Evolutionary conservation across 495 filamentous ascomycete species (phyloP), one percentile per base, ranked within the genome.

Genomic region (Melanomma pulvis-pyrius): DNA sequence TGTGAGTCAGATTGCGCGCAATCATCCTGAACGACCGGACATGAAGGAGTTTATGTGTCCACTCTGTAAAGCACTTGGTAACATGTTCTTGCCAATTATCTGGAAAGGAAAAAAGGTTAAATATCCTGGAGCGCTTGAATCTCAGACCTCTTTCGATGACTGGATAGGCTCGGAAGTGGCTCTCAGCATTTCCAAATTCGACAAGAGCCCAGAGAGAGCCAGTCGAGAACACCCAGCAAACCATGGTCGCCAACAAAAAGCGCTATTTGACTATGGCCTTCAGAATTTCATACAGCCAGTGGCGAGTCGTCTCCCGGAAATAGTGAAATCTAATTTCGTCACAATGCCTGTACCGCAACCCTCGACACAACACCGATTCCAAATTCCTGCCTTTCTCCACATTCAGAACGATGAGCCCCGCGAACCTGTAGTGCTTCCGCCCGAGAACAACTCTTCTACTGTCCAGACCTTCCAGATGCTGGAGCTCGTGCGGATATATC

Each of bases 11-110:
- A 94, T 98, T 74, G 92, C 96, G 17, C 85, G 94, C 4, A 89
- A 94, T 63, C 93, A 97, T 70, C 94, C 94, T 0, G 96, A 98
- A 74, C 82, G 85, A 51, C 79, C 90, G 0, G 77, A 82, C 15
- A 77, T 83, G 24, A 88, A 94, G 47, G 94, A 99, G 65, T 99
- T 98, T 70, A 89, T 96, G 26, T 99, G 94, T 69, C 94, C 94
- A n/a, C 82, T 99, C 13, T 99, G 94, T 80, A 99, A 98, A 77
- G 96, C 96, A 0, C 83, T 98, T 8, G 94, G 96, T 1, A 99
- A 99, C 72, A 84, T 91, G 8, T 98, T 99, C 79, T 77, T 99
- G 30, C 96, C 96, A 1, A 92, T 98, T 52, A 90, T 94, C 32
- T 99, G 96, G 96, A 92, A 91, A 70, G 89, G 88, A 24, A 92